Conservation (phyloP, 2,329 filamentous ascomycete genomes). For the Xylariaceae sp. region DNA sequence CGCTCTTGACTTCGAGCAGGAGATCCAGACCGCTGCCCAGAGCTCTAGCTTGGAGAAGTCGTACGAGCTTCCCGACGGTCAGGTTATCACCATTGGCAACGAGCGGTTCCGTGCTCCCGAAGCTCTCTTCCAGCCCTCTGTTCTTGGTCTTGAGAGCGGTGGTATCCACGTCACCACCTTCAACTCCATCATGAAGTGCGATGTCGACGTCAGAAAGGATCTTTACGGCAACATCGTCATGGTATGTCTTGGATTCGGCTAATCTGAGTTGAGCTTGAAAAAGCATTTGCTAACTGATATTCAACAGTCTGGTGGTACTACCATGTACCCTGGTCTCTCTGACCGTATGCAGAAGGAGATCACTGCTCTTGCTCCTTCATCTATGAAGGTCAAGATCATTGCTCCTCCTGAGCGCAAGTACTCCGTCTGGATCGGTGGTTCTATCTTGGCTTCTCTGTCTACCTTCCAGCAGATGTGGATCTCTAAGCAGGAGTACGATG, state of each 20-base stretch:
- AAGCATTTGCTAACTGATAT: constrained; percentile 9
- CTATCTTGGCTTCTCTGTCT: constrained; percentile 97
- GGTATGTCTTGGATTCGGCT: constrained; percentile 56
- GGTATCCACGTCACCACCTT: constrained; percentile 99
- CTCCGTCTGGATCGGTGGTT: constrained; percentile 99
- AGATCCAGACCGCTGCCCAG: constrained; percentile 99
- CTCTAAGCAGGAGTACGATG: constrained; percentile 99
- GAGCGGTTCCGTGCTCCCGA: constrained; percentile 99
- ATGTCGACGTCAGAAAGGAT: constrained; percentile 99
- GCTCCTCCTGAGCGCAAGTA: constrained; percentile 99
- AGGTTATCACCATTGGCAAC: constrained; percentile 99
- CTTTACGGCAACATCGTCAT: constrained; percentile 99
- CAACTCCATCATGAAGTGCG: constrained; percentile 99
- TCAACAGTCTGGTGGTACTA: constrained; percentile 93
- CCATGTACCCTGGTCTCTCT: constrained; percentile 99
- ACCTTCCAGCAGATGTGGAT: constrained; percentile 99
- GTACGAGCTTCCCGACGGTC: constrained; percentile 98
- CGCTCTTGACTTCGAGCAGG: constrained; percentile 99
- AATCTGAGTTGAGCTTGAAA: not conserved
- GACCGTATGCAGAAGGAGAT: constrained; percentile 99
- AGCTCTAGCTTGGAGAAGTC: constrained; percentile 99
- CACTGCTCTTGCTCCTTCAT: constrained; percentile 96
- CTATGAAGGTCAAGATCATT: constrained; percentile 99
- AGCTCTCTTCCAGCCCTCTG: constrained; percentile 98
- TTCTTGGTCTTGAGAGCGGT: constrained; percentile 95